Evolutionary conservation across 495 filamentous ascomycete genomes (phyloP).

Genomic region (Stereocaulon alpinum): DNA sequence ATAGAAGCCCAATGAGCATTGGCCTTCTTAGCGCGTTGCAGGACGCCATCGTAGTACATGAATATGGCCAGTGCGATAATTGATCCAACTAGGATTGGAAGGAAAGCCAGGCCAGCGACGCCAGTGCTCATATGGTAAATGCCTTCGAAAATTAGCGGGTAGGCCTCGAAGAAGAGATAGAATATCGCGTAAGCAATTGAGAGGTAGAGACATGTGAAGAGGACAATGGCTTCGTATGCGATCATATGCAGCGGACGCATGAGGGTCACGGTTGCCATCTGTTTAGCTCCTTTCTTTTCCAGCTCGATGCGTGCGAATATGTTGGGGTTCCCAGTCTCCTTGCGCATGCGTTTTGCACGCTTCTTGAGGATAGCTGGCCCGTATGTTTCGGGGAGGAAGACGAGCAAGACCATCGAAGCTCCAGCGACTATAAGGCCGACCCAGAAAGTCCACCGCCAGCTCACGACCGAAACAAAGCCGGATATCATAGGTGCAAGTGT

Average conservation of each 20-base stretch:
- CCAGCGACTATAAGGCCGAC: conserved; percentile 50
- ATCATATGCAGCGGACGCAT: conserved; percentile 40
- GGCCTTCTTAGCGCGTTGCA: conserved; percentile 22
- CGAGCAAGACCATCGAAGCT: conserved; percentile 33
- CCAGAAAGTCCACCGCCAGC: conserved; percentile 60
- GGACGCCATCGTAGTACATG: conserved; percentile 23
- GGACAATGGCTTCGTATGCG: conserved; percentile 49
- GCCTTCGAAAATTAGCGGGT: conserved; percentile 54
- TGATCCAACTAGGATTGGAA: conserved; percentile 28
- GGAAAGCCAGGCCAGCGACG: conserved; percentile 33
- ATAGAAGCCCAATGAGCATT: conserved; percentile 20
- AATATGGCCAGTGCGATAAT: conserved; percentile 25
- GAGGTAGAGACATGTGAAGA: conserved; percentile 57
- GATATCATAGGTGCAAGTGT: conserved; percentile 58
- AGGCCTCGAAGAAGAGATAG: conserved; percentile 60
- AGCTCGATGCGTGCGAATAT: conserved; percentile 38
- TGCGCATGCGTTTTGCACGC: conserved; percentile 54
- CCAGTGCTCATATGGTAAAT: conserved; percentile 29
- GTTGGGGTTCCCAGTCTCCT: conserved; percentile 46
- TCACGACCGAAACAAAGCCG: conserved; percentile 48
- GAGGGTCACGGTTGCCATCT: conserved; percentile 37
- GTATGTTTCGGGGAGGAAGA: conserved; percentile 57
- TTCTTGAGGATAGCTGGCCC: conserved; percentile 56
- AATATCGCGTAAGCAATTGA: conserved; percentile 63
- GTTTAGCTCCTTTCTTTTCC: conserved; percentile 35